These are phyloP conservation scores for Yamadazyma triangularis DNA, from an alignment of 1,139 yeast species.

Conservation along the genomic window DNA sequence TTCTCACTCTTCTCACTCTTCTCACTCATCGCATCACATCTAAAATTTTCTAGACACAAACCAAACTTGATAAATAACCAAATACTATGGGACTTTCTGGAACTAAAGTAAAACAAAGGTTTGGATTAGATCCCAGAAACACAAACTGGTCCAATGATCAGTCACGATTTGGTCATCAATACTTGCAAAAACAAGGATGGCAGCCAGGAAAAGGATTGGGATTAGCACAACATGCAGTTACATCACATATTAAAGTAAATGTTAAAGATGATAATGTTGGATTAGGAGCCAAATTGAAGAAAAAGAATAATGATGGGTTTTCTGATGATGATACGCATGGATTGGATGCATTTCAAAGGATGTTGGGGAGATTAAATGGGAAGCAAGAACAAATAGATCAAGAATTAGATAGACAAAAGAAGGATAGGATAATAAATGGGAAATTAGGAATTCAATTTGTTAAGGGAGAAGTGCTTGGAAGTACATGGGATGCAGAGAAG, in stretches of 20 bases:
- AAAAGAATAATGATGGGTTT: slow-evolving; percentile 50
- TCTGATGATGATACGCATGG: slow-evolving; percentile 86
- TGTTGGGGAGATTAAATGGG: slow-evolving; percentile 82
- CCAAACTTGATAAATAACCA: not conserved
- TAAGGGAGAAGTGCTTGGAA: slow-evolving; percentile 73
- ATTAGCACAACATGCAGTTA: slow-evolving; percentile 54
- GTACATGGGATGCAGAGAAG: slow-evolving; percentile 77
- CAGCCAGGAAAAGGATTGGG: slow-evolving; percentile 89
- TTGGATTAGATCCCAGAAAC: slow-evolving; percentile 91
- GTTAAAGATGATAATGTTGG: slow-evolving; percentile 82
- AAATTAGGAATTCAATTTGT: slow-evolving; percentile 87
- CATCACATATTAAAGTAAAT: slow-evolving; percentile 77
- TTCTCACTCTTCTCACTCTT: not conserved
- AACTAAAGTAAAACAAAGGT: slow-evolving; percentile 72
- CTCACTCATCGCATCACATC: slow-evolving; percentile 10
- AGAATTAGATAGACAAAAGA: slow-evolving; percentile 63
- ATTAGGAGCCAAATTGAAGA: slow-evolving; percentile 73
- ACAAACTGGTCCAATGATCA: slow-evolving; percentile 93
- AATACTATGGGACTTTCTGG: slow-evolving; percentile 85
- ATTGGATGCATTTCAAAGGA: slow-evolving; percentile 85
- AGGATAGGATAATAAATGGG: slow-evolving; percentile 65
- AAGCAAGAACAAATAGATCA: slow-evolving; percentile 54
- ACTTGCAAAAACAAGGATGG: slow-evolving; percentile 85
- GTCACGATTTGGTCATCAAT: slow-evolving; percentile 81
- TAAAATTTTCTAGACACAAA: slow-evolving; percentile 1